These are phyloP conservation scores for Corymbia calophylla DNA, from an alignment of 441 rosid species.

Conservation along the genomic window DNA sequence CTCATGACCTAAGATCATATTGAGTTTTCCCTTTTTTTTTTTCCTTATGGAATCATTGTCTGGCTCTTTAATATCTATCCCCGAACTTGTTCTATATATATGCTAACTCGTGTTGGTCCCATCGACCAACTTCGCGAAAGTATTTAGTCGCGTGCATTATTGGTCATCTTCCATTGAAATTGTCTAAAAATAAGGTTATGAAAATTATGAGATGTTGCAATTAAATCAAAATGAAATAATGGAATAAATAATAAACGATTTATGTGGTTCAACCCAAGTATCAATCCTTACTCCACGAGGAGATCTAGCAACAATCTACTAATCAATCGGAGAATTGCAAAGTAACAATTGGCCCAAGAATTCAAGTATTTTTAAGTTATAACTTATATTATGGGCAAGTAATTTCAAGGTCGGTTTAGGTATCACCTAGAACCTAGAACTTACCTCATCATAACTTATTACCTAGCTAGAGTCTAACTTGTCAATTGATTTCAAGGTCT, in stretches of 20 bases:
- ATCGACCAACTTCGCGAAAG: not conserved
- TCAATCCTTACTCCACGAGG: rapidly evolving
- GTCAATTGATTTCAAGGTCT: no score
- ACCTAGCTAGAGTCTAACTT: no score
- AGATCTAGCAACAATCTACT: rapidly evolving
- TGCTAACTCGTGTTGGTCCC: not conserved
- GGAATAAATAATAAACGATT: not conserved
- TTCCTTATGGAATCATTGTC: not conserved
- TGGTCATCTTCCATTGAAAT: not conserved
- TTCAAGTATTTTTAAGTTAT: not conserved
- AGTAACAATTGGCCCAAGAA: rapidly evolving
- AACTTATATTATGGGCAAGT: rapidly evolving
- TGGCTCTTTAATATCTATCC: not conserved
- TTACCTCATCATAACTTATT: no score
- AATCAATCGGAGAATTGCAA: not conserved
- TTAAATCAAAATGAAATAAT: not conserved
- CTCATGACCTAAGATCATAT: rapidly evolving
- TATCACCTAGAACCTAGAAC: rapidly evolving
- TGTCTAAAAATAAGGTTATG: not conserved
- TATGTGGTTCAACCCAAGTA: not conserved
- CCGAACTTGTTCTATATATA: not conserved
- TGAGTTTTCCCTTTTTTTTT: rapidly evolving
- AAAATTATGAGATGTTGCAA: not conserved
- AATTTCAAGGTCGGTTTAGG: rapidly evolving
- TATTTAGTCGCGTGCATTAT: rapidly evolving